Base-by-base conservation (phyloP, 2,329 filamentous ascomycete genomes). In the Hyphodiscus sp. region DNA sequence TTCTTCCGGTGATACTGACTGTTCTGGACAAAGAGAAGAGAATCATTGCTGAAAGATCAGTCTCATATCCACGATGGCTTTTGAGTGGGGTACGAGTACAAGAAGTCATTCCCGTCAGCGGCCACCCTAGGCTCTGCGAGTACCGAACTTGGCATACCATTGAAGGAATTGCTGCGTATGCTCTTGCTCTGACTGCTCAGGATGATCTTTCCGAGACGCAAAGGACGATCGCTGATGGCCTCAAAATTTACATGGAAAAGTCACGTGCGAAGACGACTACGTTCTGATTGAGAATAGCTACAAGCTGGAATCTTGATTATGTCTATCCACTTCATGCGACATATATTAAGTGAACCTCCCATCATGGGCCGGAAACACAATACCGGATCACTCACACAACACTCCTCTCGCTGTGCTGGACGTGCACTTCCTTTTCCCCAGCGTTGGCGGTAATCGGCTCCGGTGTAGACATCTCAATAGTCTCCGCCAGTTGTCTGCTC, bases 141-240 rank as follows among this genome's bases (percentile, higher is more conserved):
- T 63, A 61, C 47, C 50, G 61, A 20, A 59, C 52, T 13, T 63
- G 52, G 45, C 47, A 50, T 9, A 64, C 60, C 2, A 10, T 57
- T 15, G 43, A 53, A 18, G 62, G 61, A 9, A 11, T 61, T 10
- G 62, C 54, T 47, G 56, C 60, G 10, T 63, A 61, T 47, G 62
- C 58, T 47, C 51, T 58, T 15, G 49, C 61, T 16, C 47, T 61
- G 26, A 57, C 54, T 10, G 46, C 55, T 11, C 48, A 43, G 20
- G 58, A 57, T 41, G 61, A 63, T 13, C 42, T 62, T 38, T 13
- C 33, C 11, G 33, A 58, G 1, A 45, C 29, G 7, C 52, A 54
- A 38, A 48, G 38, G 23, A 41, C 49, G 33, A 51, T 44, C 49
- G 54, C 54, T 18, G 30, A 45, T 20, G 54, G 58, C 29, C 52